Conservation (phyloP, 2,329 filamentous ascomycete species). For the Fusarium annulatum region DNA sequence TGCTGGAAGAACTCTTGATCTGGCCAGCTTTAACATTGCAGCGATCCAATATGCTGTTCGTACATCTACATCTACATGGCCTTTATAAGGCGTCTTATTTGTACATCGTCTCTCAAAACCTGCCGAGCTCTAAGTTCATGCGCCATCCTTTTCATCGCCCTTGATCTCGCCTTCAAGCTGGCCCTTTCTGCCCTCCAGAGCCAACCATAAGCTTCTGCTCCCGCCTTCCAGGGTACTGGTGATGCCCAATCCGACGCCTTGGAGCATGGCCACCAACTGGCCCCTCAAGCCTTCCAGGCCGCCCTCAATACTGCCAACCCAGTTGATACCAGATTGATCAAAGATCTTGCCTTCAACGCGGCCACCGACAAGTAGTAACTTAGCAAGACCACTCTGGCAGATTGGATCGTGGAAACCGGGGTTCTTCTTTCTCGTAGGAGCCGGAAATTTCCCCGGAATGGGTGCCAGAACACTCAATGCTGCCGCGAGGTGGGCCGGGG, state of each 20-base stretch:
- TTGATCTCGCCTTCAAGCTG: slow-evolving; percentile 75
- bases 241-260: slow-evolving; percentile 81
- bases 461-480: slow-evolving; percentile 84
- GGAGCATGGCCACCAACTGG: slow-evolving; percentile 84
- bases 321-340: slow-evolving; percentile 75
- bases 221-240: slow-evolving; percentile 83
- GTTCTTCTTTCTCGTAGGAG: slow-evolving; percentile 78
- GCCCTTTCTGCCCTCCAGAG: slow-evolving; percentile 82
- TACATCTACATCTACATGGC: slow-evolving; percentile 45
- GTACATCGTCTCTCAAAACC: slow-evolving; percentile 16
- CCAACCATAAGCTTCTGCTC: slow-evolving; percentile 85
- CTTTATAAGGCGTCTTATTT: slow-evolving; percentile 23
- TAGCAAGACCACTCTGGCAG: slow-evolving; percentile 85
- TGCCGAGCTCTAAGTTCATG: slow-evolving; percentile 7
- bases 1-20: neutral
- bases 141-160: slow-evolving; percentile 27
- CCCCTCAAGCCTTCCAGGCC: slow-evolving; percentile 83
- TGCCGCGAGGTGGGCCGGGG: slow-evolving; percentile 84
- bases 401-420: slow-evolving; percentile 83
- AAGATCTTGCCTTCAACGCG: slow-evolving; percentile 88
- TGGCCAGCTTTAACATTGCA: neutral
- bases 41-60: slow-evolving; percentile 33
- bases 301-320: slow-evolving; percentile 80
- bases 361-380: slow-evolving; percentile 87
- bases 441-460: slow-evolving; percentile 76